These are phyloP conservation scores for Coemansia sp. DNA, from an alignment of 192 early-diverging fungal genomes.

Conservation along the genomic window DNA sequence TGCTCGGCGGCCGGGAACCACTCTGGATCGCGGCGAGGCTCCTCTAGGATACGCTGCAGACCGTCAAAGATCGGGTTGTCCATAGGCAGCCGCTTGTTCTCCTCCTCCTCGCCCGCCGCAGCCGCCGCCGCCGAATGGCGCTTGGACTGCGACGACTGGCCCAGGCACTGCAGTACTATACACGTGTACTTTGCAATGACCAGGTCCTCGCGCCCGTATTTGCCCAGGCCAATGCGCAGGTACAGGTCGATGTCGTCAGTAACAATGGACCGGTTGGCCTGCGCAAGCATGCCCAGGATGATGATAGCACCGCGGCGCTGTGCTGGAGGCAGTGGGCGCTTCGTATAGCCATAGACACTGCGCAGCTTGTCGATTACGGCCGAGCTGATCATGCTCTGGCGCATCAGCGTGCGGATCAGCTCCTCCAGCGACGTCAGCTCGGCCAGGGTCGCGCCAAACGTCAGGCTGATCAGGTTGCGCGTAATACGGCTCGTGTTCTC, in stretches of 20 bases:
- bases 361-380: constrained; percentile 75
- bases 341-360: constrained; percentile 65
- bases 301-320: constrained; percentile 87
- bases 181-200: constrained; percentile 85
- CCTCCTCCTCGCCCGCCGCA: constrained; percentile 12
- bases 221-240: constrained; percentile 78
- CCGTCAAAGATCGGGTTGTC: constrained; percentile 55
- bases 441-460: constrained; percentile 78
- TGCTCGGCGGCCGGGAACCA: constrained; percentile 95
- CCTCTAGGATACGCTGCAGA: constrained; percentile 48
- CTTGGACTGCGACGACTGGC: constrained; percentile 11
- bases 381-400: constrained; percentile 56
- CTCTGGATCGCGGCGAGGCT: constrained; percentile 27
- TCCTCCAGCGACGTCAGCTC: constrained; percentile 95
- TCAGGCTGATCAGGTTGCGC: constrained; percentile 60
- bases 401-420: constrained; percentile 72
- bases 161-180: constrained; percentile 84
- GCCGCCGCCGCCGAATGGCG: constrained; percentile 11
- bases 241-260: constrained; percentile 80
- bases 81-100: constrained; percentile 51
- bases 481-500: constrained; percentile 54
- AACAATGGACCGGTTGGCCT: constrained; percentile 75
- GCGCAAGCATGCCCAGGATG: constrained; percentile 89
- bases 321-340: constrained; percentile 57
- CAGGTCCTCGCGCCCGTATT: constrained; percentile 74